These are phyloP conservation scores for Citropsis articulata DNA, from an alignment of 345 rosid species.

Conservation along the genomic window DNA sequence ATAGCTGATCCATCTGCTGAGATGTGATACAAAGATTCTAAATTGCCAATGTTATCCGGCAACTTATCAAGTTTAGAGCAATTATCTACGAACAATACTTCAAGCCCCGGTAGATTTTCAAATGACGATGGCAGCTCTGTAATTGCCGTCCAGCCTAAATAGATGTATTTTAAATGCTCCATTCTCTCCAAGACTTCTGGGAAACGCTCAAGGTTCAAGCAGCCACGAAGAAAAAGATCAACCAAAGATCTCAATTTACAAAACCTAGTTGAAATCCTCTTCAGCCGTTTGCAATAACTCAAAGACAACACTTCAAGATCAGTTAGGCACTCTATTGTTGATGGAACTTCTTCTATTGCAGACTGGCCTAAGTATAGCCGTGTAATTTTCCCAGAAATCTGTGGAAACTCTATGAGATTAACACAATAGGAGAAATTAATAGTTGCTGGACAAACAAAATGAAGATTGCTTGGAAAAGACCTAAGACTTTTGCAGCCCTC, in stretches of 20 bases:
- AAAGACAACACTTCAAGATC: accelerated
- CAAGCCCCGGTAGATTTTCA: background rate
- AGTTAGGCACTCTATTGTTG: background rate
- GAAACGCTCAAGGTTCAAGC: background rate
- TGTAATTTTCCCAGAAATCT: too few species aligned
- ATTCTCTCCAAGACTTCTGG: background rate
- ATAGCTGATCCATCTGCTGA: background rate
- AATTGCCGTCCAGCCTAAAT: background rate
- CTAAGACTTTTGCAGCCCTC: too few species aligned
- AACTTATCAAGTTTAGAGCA: background rate
- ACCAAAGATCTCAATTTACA: background rate
- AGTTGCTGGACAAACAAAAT: too few species aligned
- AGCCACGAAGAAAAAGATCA: accelerated
- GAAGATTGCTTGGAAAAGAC: too few species aligned
- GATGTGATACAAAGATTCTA: background rate
- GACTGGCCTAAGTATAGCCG: too few species aligned
- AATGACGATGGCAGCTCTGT: too few species aligned
- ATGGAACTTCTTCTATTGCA: too few species aligned
- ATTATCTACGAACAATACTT: accelerated
- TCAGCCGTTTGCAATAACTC: accelerated
- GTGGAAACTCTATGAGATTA: too few species aligned
- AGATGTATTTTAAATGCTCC: background rate
- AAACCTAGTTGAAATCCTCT: background rate
- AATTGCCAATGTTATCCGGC: background rate
- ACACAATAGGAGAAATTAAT: too few species aligned